Percentiles rank a stretch among this genome's conserved stretches.
These are phyloP conservation scores for Boechera divaricarpa DNA, from an alignment of 345 rosid genomes.

Conservation along the genomic window DNA sequence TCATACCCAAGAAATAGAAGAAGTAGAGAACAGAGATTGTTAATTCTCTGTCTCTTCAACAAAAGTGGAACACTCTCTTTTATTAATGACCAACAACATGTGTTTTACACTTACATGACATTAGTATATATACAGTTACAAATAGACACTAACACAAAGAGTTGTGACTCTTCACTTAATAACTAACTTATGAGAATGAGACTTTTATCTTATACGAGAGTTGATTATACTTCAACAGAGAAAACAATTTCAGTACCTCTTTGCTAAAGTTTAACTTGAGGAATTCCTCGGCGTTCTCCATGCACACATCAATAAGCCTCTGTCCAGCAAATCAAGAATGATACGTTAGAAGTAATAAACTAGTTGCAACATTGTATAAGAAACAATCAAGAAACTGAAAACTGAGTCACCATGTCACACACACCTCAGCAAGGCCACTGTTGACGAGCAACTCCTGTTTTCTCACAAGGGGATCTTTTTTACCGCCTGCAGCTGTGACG, in stretches of 20 bases:
- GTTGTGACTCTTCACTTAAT: no score
- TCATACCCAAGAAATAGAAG: no score
- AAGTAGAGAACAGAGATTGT: no score
- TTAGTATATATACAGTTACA: no score
- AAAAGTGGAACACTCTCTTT: no score
- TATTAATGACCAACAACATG: no score
- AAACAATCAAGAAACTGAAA: constrained; percentile 24
- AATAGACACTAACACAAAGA: no score
- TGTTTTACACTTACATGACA: no score
- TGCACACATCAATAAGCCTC: constrained; percentile 70
- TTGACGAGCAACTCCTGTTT: constrained; percentile 76
- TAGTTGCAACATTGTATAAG: constrained; percentile 11
- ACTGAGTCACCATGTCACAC: constrained; percentile 26
- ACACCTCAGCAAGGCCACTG: constrained; percentile 95
- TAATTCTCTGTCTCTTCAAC: no score
- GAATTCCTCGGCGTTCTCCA: constrained; percentile 67
- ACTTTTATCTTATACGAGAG: no score
- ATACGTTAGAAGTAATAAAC: constrained; percentile 11
- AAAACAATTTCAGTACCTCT: constrained; percentile 55
- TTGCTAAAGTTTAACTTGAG: constrained; percentile 77
- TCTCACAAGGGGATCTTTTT: constrained; percentile 77
- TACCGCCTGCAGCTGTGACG: constrained; percentile 56
- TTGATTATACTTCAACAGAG: no score
- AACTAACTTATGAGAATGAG: no score
- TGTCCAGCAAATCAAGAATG: constrained; percentile 54